Conservation (phyloP, 2,329 filamentous ascomycete genomes). For the Cladosporium austrohemisphaericum region DNA sequence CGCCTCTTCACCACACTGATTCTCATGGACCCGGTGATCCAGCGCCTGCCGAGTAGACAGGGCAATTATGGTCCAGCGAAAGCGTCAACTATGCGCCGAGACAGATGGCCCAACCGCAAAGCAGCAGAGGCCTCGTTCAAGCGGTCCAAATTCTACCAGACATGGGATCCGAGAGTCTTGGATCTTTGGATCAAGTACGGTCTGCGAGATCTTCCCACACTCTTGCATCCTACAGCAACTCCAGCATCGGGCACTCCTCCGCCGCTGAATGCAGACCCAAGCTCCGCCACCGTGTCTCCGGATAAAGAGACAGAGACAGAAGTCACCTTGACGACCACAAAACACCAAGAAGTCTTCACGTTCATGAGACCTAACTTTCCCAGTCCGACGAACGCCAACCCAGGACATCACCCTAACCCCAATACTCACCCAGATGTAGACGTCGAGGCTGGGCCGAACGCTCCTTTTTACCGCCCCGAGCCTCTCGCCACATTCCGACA, state of each 20-base stretch:
- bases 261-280: constrained; percentile 26
- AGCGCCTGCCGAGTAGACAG: constrained; percentile 43
- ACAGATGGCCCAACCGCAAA: constrained; percentile 73
- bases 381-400: constrained; percentile 21
- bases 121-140: constrained; percentile 65
- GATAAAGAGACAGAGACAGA: constrained; percentile 34
- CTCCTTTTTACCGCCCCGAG: constrained; percentile 66
- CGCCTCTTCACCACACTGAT: constrained; percentile 72
- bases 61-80: constrained; percentile 36
- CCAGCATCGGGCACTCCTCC: constrained; percentile 23
- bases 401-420: constrained; percentile 34
- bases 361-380: constrained; percentile 62
- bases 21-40: constrained; percentile 81
- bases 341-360: constrained; percentile 83
- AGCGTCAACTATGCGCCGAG: constrained; percentile 68
- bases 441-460: constrained; percentile 34
- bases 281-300: constrained; percentile 20
- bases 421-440: constrained; percentile 44
- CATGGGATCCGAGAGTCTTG: constrained; percentile 79
- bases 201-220: constrained; percentile 68
- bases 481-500: constrained; percentile 53
- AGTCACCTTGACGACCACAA: constrained; percentile 75
- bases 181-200: constrained; percentile 70
- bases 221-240: constrained; percentile 47
- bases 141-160: constrained; percentile 69